Percentiles rank a stretch among this genome's conserved stretches.
Conservation (phyloP, 768 basidiomycete species). For the Leccinum sublutescens region DNA sequence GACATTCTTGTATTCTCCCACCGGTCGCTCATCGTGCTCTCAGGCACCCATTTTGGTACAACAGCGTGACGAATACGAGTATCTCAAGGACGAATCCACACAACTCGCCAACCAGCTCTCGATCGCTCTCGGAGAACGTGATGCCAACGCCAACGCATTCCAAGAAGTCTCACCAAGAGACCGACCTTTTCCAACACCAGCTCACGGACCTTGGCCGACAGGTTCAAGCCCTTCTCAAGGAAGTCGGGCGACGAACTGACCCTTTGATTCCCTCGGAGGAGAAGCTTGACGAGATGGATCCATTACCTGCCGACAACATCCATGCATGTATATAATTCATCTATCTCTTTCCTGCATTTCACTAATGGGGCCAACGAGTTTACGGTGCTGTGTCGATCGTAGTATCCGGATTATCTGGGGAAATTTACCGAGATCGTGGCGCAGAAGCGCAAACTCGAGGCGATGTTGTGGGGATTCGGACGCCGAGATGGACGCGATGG, state of each 20-base stretch:
- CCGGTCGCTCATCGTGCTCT: neutral
- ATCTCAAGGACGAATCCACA: slow-evolving; percentile 73
- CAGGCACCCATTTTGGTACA: slow-evolving; percentile 90
- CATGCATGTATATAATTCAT: slow-evolving; percentile 32
- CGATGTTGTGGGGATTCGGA: too few relatives aligned
- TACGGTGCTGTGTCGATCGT: too few relatives aligned
- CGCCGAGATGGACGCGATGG: too few relatives aligned
- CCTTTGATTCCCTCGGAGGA: slow-evolving; percentile 75
- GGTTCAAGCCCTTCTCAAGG: slow-evolving; percentile 74
- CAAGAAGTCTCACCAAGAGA: slow-evolving; percentile 61
- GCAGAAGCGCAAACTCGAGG: too few relatives aligned
- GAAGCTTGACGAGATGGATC: slow-evolving; percentile 48
- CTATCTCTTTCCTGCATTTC: too few relatives aligned
- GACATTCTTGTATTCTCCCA: neutral
- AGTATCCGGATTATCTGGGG: too few relatives aligned
- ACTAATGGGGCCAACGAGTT: too few relatives aligned
- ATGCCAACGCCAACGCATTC: slow-evolving; percentile 52
- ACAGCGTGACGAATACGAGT: slow-evolving; percentile 87
- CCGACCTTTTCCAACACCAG: slow-evolving; percentile 68
- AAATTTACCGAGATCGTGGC: too few relatives aligned
- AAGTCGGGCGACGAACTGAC: slow-evolving; percentile 80
- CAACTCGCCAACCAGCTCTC: slow-evolving; percentile 81
- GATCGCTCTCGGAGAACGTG: slow-evolving; percentile 72
- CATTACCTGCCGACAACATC: slow-evolving; percentile 52
- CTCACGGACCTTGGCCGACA: slow-evolving; percentile 83